Evolutionary conservation across 352 stramenopile genomes (phyloP).

Genomic region (Phytopythium boreale): DNA sequence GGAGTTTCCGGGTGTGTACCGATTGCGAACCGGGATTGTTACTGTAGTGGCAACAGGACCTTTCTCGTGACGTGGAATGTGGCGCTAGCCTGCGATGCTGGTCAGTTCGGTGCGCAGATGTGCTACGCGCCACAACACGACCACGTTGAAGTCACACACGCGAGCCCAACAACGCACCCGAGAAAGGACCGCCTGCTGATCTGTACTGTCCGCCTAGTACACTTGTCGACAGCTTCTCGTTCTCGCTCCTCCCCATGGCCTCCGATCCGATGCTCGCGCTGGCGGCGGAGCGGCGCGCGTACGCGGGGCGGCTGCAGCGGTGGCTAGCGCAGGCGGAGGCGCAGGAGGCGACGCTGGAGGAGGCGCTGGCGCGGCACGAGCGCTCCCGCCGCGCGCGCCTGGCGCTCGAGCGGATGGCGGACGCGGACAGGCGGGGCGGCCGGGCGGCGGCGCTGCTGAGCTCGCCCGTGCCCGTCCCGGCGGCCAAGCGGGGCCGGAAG

Average conservation of each 20-base stretch:
- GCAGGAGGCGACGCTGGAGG: background rate
- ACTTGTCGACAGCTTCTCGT: background rate
- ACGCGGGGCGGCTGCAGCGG: background rate
- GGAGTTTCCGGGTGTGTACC: too few relatives aligned
- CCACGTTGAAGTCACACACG: background rate
- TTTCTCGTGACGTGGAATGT: too few relatives aligned
- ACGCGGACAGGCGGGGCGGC: background rate
- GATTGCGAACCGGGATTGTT: too few relatives aligned
- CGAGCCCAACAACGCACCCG: too few relatives aligned
- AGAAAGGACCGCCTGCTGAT: background rate
- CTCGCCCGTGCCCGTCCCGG: background rate
- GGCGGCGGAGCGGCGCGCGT: background rate
- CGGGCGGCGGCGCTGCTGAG: background rate
- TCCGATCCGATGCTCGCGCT: background rate
- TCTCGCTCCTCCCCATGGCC: background rate
- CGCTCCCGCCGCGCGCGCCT: background rate
- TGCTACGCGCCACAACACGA: background rate
- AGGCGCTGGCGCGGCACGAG: background rate
- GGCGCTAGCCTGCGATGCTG: too few relatives aligned
- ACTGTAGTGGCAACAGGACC: too few relatives aligned
- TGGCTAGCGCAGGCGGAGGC: slow-evolving; percentile 1
- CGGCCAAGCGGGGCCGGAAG: background rate
- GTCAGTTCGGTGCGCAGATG: too few relatives aligned
- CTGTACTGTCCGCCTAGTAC: too few relatives aligned
- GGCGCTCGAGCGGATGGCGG: slow-evolving; percentile 15